Base-by-base conservation (phyloP, 2,329 filamentous ascomycete species). In the Talaromyces pinophilus region DNA sequence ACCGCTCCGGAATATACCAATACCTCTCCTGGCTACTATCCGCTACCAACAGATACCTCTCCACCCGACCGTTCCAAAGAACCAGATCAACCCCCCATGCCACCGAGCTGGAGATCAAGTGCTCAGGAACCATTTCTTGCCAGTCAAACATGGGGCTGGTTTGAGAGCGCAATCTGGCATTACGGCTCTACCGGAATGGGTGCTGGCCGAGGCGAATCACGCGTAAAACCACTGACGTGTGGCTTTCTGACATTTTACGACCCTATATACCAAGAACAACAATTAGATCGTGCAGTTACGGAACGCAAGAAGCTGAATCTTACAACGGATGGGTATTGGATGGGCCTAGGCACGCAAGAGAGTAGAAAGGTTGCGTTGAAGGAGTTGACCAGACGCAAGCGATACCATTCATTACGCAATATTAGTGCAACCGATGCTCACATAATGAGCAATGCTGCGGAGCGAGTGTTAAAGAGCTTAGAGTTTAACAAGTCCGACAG, bases 141-240 rank as follows among this genome's bases (percentile, higher is more conserved):
- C 4, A 73, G 74, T 2, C 79, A 81, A 67, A 73, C 71, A 33
- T 82, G 80, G 79, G 78, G 76, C 40, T 84, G 82, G 82, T 82
- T 83, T 67, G 71, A 76, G 25, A 81, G 80, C 59, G 81, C 79
- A 1, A 77, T 80, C 5, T 75, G 76, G 68, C 80, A 82, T 68
- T 82, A 83, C 63, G 81, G 81, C 0, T 76, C 77, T 0, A 76
- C 75, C 25, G 75, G 78, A 4, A 70, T 72, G 10, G 78, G 79
- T 1, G 72, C 77, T 1, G 80, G 81, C 1, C 70, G 70, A 3
- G 82, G 82, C 13, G 83, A 85, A 70, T 71, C 74, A 17, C 72
- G 82, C 19, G 77, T 81, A 0, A 77, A 74, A 63, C 69, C 80
- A 2, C 71, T 78, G n/a, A 72, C 72, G 25, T 84, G 82, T 68